phyloP scores from a whole-genome alignment of 2,329 filamentous ascomycete genomes.

The Chaetomium sp. region DNA sequence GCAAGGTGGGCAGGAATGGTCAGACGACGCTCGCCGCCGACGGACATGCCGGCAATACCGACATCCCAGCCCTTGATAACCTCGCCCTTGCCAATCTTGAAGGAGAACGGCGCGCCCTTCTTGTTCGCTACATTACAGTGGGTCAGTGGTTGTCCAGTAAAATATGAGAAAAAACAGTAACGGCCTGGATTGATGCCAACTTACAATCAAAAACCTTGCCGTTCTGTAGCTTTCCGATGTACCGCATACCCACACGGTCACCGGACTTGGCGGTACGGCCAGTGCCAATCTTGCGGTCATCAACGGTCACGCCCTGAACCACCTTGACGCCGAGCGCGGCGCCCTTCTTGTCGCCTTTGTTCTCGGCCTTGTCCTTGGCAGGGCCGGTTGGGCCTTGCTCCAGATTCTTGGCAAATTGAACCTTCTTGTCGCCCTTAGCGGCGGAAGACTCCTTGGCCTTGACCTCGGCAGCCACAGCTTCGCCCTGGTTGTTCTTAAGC shows the following conservation, averaged over 20 bases:
- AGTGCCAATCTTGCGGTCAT: slow-evolving; percentile 88
- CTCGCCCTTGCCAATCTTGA: slow-evolving; percentile 89
- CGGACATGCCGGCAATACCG: slow-evolving; percentile 83
- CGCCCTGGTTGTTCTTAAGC: slow-evolving; percentile 96
- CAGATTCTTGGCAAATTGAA: slow-evolving; percentile 97
- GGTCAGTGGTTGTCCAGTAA: not conserved
- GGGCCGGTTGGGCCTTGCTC: slow-evolving; percentile 89
- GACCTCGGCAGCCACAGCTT: slow-evolving; percentile 61
- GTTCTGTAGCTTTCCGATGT: slow-evolving; percentile 94
- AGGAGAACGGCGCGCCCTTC: slow-evolving; percentile 94
- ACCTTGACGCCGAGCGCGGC: slow-evolving; percentile 61
- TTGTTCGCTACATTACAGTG: slow-evolving; percentile 69
- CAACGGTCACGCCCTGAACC: slow-evolving; percentile 82
- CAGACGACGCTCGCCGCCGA: slow-evolving; percentile 88
- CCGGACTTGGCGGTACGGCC: slow-evolving; percentile 85
- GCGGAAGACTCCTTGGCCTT: slow-evolving; percentile 42
- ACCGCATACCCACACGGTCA: slow-evolving; percentile 86
- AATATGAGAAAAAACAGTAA: not conserved
- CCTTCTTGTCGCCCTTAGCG: slow-evolving; percentile 75
- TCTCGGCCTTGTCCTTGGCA: slow-evolving; percentile 35
- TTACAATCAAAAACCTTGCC: slow-evolving; percentile 92
- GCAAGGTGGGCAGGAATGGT: slow-evolving; percentile 81
- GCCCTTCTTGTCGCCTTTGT: slow-evolving; percentile 40
- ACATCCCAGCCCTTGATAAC: slow-evolving; percentile 99
- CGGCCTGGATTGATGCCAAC: slow-evolving; percentile 29